Conservation (phyloP, 2,329 filamentous ascomycete species). For the Emmonsiellopsis sp. region DNA sequence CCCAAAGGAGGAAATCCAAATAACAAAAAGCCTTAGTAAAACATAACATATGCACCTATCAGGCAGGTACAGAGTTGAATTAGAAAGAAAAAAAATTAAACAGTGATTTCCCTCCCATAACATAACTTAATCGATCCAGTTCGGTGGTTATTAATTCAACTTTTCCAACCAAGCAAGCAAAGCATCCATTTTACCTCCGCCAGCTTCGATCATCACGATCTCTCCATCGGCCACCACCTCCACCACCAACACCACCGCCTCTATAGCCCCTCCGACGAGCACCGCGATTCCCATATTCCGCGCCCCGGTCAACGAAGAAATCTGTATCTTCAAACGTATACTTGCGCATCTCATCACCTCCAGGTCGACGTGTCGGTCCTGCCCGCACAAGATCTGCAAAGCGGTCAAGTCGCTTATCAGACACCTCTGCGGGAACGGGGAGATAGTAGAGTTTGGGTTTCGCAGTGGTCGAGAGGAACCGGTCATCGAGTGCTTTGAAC, state of each 20-base stretch:
- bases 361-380: conserved; percentile 26
- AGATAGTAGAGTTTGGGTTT: conserved; percentile 59
- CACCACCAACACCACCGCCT: conserved; percentile 21
- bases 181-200: conserved; percentile 10
- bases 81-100: too few species aligned
- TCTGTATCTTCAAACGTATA: conserved; percentile 65
- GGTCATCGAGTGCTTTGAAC: conserved; percentile 50
- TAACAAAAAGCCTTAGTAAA: too few species aligned
- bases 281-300: conserved; percentile 47
- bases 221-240: conserved; percentile 18
- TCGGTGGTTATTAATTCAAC: background rate
- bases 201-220: conserved; percentile 7
- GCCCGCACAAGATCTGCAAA: conserved; percentile 40
- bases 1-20: too few species aligned
- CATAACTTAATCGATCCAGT: too few species aligned
- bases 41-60: too few species aligned
- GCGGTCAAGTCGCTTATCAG: conserved; percentile 54
- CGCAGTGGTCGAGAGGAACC: conserved; percentile 51
- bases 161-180: background rate
- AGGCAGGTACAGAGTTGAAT: too few species aligned
- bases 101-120: too few species aligned
- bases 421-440: conserved; percentile 57
- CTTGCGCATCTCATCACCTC: conserved; percentile 52
- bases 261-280: conserved; percentile 28
- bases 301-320: conserved; percentile 61